Conservation (phyloP, 768 basidiomycete species). For the Boletus rubroflammeus region DNA sequence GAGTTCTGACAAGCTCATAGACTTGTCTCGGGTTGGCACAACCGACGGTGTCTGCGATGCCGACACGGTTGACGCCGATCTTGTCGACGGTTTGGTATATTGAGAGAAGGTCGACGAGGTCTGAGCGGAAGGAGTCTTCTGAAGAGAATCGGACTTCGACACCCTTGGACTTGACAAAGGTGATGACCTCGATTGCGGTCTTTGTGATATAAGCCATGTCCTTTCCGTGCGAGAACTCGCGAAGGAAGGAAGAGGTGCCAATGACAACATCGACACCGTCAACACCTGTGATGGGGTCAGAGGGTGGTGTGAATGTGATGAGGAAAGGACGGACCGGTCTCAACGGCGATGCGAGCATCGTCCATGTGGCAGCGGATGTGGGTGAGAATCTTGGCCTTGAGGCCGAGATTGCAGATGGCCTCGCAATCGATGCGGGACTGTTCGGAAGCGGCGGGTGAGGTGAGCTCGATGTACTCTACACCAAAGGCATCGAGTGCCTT, state of each 20-base stretch:
- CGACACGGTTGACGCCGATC: conserved; percentile 97
- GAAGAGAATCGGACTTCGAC: conserved; percentile 99
- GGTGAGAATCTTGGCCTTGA: conserved; percentile 95
- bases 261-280: conserved; percentile 99
- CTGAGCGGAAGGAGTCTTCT: conserved; percentile 99
- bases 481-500: conserved; percentile 98
- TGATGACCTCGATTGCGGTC: conserved; percentile 97
- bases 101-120: conserved; percentile 95
- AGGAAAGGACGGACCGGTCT: conserved; percentile 68
- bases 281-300: conserved; percentile 56
- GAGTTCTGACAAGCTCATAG: conserved; percentile 94
- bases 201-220: conserved; percentile 99
- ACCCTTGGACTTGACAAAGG: conserved; percentile 99
- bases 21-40: conserved; percentile 99
- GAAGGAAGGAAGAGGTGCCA: conserved; percentile 97
- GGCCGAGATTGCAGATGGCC: conserved; percentile 97
- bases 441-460: conserved; percentile 95
- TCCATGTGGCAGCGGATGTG: conserved; percentile 99
- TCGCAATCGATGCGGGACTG: conserved; percentile 93
- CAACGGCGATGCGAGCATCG: conserved; percentile 96
- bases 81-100: conserved; percentile 99
- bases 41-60: conserved; percentile 98
- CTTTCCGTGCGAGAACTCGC: conserved; percentile 99
- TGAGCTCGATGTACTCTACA: conserved; percentile 99
- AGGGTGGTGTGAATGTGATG: background rate